Base-by-base conservation (phyloP, 1,139 yeast genomes). In the Blastobotrys malaysiensis region DNA sequence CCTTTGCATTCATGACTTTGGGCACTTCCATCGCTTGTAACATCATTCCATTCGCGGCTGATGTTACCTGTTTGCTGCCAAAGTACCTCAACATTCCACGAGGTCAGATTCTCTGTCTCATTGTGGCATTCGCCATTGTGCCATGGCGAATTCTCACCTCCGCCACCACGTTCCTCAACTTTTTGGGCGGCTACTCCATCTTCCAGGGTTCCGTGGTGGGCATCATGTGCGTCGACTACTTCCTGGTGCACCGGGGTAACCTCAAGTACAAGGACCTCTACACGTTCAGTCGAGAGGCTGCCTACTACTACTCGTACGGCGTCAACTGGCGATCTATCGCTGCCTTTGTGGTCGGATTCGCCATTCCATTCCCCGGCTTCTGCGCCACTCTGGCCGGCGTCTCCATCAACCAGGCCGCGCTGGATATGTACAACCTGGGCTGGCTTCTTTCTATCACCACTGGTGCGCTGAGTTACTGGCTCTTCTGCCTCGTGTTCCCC, bases 1-100 rank as follows among this genome's bases (percentile, higher is more conserved):
- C 86, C 0, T 86, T 87, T 72, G 86, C 88, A 1, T 70, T 86
- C 60, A 91, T 95, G 16, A 93, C 86, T 70, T 73, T 86, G 61
- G 95, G 95, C 69, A 85, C 93, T 9, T 81, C 82, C 59, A 75
- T 82, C 51, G 76, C 82, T 20, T 85, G 86, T 43, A 82, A 82
- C 66, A 80, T 84, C 9, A 76, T 82, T 49, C 77, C 83, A 0
- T 80, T 80, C 61, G 84, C 84, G 49, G 81, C 83, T 22, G 86
- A 82, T 64, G 74, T 80, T 43, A 73, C 83, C 26, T 78, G 83
- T 9, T 67, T 81, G 61, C 69, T 80, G 53, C 86, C 87, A 9
- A 73, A 69, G 58, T 79, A 77, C 63, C 68, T 80, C 60, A 77
- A 77, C 59, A 77, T 80, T 57, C 70, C 69, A 55, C 72, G 84